These are phyloP conservation scores for Phialophora verrucosa DNA, from an alignment of 2,329 filamentous ascomycete genomes.

Conservation along the genomic window DNA sequence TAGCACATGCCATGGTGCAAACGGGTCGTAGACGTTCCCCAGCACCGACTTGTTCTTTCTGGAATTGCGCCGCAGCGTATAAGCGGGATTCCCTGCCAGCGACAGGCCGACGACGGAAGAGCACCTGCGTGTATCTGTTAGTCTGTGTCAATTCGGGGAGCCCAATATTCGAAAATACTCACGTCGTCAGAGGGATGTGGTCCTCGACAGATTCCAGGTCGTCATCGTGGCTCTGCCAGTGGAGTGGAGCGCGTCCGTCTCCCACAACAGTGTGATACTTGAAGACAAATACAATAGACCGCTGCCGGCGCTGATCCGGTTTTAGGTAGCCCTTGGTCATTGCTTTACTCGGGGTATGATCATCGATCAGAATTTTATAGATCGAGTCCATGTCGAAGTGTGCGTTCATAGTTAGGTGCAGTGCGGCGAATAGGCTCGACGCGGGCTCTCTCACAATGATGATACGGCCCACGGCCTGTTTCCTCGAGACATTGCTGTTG, in stretches of 20 bases:
- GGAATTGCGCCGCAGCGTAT: conserved; percentile 57
- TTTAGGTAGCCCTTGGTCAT: conserved; percentile 60
- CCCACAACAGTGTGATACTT: conserved; percentile 69
- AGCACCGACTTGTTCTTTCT: conserved; percentile 56
- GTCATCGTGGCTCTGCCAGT: conserved; percentile 65
- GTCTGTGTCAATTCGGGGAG: neutral
- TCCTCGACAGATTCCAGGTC: conserved; percentile 47
- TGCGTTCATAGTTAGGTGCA: conserved; percentile 63
- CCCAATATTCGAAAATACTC: neutral
- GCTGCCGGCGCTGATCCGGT: conserved; percentile 55
- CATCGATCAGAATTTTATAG: conserved; percentile 60
- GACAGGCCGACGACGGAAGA: conserved; percentile 65
- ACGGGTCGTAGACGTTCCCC: conserved; percentile 63
- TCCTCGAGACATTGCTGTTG: conserved; percentile 44
- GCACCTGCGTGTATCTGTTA: conserved; percentile 45
- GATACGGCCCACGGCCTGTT: conserved; percentile 62
- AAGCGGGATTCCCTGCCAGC: conserved; percentile 59
- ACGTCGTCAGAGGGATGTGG: conserved; percentile 64
- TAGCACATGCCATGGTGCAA: conserved; percentile 66
- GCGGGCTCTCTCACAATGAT: conserved; percentile 67
- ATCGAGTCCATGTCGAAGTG: conserved; percentile 69
- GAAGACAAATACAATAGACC: conserved; percentile 67
- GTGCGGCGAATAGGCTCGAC: conserved; percentile 63
- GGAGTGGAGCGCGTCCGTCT: conserved; percentile 61
- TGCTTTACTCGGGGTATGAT: conserved; percentile 46